A percentile compares a stretch with the other conserved stretches of the same genome.
phyloP scores from a whole-genome alignment of 805 yeast genomes.

The Candida hispaniensis region DNA sequence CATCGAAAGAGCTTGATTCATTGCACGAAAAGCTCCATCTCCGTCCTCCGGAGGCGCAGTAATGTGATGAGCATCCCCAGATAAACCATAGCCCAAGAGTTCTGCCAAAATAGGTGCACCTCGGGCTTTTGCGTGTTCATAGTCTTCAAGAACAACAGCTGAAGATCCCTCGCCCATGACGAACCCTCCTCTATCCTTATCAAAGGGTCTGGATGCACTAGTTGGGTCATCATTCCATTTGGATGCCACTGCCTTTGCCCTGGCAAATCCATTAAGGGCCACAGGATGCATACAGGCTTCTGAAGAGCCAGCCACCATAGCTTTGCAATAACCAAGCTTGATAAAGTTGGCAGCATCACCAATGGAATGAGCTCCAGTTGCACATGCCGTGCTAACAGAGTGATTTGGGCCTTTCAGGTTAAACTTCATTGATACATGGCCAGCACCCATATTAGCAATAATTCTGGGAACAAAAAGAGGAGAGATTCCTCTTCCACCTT shows the following conservation, averaged over 20 bases:
- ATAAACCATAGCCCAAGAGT: slow-evolving; percentile 75
- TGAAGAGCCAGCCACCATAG: slow-evolving; percentile 89
- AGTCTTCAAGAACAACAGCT: slow-evolving; percentile 59
- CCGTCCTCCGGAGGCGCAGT: slow-evolving; percentile 85
- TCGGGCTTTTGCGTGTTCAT: slow-evolving; percentile 61
- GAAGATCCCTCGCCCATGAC: slow-evolving; percentile 94
- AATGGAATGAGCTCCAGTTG: slow-evolving; percentile 87
- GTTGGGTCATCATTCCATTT: slow-evolving; percentile 50
- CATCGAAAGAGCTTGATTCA: slow-evolving; percentile 56
- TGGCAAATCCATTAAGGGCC: slow-evolving; percentile 79
- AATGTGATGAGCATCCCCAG: slow-evolving; percentile 87
- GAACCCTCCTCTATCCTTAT: slow-evolving; percentile 66
- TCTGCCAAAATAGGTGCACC: slow-evolving; percentile 68
- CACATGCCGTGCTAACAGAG: slow-evolving; percentile 88
- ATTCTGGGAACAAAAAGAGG: slow-evolving; percentile 82
- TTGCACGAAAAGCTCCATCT: slow-evolving; percentile 72
- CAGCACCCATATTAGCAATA: slow-evolving; percentile 88
- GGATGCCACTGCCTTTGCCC: slow-evolving; percentile 72
- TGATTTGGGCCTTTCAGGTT: slow-evolving; percentile 80
- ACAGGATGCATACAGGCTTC: slow-evolving; percentile 82
- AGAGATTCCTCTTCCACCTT: slow-evolving; percentile 59
- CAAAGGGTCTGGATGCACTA: slow-evolving; percentile 81
- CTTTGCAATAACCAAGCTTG: slow-evolving; percentile 66
- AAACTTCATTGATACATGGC: slow-evolving; percentile 70
- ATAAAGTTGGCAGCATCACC: slow-evolving; percentile 88